phyloP scores from a whole-genome alignment of 139 green algal species.

The Tetraselmis striata region DNA sequence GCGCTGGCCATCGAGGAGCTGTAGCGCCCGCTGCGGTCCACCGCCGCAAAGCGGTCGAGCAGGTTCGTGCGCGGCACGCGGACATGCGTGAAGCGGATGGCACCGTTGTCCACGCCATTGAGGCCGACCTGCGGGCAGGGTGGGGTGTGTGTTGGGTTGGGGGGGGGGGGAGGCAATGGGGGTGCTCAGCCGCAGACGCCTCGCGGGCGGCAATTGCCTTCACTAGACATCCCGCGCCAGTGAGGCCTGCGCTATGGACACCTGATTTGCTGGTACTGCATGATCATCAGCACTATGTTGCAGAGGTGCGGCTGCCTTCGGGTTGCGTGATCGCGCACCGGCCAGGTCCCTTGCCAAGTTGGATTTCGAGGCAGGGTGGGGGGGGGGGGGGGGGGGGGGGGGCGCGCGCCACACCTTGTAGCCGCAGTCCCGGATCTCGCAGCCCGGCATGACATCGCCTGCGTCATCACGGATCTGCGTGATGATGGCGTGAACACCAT shows the following conservation, averaged over 20 bases:
- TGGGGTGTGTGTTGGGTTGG: no score
- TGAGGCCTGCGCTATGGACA: not conserved
- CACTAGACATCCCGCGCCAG: not conserved
- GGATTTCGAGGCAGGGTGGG: no score
- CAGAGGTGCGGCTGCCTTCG: not conserved
- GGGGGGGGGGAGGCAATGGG: not conserved
- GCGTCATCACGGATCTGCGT: conserved; percentile 55
- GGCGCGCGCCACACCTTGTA: no score
- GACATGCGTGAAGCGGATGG: conserved; percentile 72
- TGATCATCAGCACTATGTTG: not conserved
- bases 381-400: no score
- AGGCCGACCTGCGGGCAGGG: conserved; percentile 75
- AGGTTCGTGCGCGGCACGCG: conserved; percentile 66
- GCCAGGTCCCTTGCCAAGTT: no score
- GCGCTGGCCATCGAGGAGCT: conserved; percentile 50
- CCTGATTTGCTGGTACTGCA: no score
- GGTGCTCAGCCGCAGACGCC: not conserved
- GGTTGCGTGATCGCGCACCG: no score
- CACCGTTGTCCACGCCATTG: conserved; percentile 88
- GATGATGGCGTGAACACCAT: conserved; percentile 77
- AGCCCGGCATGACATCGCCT: conserved; percentile 48
- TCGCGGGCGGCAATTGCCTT: no score
- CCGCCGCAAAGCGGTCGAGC: conserved; percentile 69
- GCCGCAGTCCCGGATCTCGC: conserved; percentile 87
- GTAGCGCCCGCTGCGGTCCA: conserved; percentile 72